These are phyloP conservation scores for Naganishia vishniacii DNA, from an alignment of 768 basidiomycete species.

Conservation along the genomic window DNA sequence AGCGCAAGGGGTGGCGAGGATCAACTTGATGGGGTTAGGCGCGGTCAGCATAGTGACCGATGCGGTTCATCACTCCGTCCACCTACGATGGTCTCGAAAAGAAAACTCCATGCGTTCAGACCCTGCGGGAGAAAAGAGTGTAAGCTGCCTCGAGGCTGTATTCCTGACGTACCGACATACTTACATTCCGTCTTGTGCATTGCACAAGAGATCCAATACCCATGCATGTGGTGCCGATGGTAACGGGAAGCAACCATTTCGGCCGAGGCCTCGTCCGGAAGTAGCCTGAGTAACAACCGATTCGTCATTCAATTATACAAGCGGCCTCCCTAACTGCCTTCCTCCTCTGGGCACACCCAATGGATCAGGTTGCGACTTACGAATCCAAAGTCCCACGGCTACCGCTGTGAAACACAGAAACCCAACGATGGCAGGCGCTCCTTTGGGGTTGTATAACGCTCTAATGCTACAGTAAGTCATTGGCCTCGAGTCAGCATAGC, in stretches of 20 bases:
- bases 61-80: neutral
- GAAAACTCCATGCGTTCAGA: conserved; percentile 31
- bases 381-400: conserved; percentile 28
- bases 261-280: conserved; percentile 27
- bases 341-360: too few relatives aligned
- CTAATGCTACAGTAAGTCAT: neutral
- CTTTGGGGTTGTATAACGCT: conserved; percentile 34
- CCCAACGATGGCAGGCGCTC: conserved; percentile 24
- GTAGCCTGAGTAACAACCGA: conserved; percentile 22
- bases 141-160: neutral
- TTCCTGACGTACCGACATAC: neutral
- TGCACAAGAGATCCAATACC: conserved; percentile 29
- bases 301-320: neutral
- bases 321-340: too few relatives aligned
- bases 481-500: neutral
- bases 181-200: conserved; percentile 27
- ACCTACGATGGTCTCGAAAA: conserved; percentile 31
- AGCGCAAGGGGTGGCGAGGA: conserved; percentile 56
- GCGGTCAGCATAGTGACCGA: neutral
- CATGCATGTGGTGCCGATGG: conserved; percentile 30
- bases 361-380: conserved; percentile 27
- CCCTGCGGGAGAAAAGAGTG: neutral
- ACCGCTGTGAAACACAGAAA: conserved; percentile 26
- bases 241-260: conserved; percentile 29
- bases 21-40: conserved; percentile 29